Conservation (phyloP, 768 basidiomycete species). For the Collybia mongolica region DNA sequence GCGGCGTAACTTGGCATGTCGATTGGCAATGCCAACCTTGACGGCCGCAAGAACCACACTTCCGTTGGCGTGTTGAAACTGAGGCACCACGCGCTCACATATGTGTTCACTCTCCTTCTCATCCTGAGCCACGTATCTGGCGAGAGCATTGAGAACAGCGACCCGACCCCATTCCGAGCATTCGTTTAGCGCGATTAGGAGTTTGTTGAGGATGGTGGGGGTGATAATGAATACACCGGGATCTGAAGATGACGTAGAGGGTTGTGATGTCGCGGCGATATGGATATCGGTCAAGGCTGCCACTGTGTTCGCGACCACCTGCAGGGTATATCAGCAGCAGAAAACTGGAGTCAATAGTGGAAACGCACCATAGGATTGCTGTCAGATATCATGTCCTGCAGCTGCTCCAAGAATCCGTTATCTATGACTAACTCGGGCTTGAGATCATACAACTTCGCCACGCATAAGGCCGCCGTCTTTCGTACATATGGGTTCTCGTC, state of each 20-base stretch:
- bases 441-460: constrained; percentile 96
- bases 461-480: constrained; percentile 96
- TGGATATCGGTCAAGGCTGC: constrained; percentile 94
- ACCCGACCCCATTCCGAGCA: constrained; percentile 99
- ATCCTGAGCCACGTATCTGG: constrained; percentile 80
- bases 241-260: constrained; percentile 55
- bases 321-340: constrained; percentile 1
- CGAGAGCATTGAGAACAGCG: constrained; percentile 83
- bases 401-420: constrained; percentile 86
- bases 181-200: constrained; percentile 94
- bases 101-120: constrained; percentile 98
- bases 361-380: constrained; percentile 89
- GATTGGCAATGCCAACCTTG: constrained; percentile 52
- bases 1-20: background rate
- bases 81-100: constrained; percentile 96
- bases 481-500: constrained; percentile 99
- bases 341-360: no score
- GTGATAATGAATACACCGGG: constrained; percentile 81
- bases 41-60: constrained; percentile 96
- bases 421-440: constrained; percentile 95
- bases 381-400: constrained; percentile 93
- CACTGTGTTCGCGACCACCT: constrained; percentile 98
- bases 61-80: constrained; percentile 97
- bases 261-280: constrained; percentile 56
- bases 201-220: constrained; percentile 77